Percentiles rank a stretch among this genome's conserved stretches.
Evolutionary conservation across 805 yeast genomes (phyloP).

Genomic region (Komagataella populi): DNA sequence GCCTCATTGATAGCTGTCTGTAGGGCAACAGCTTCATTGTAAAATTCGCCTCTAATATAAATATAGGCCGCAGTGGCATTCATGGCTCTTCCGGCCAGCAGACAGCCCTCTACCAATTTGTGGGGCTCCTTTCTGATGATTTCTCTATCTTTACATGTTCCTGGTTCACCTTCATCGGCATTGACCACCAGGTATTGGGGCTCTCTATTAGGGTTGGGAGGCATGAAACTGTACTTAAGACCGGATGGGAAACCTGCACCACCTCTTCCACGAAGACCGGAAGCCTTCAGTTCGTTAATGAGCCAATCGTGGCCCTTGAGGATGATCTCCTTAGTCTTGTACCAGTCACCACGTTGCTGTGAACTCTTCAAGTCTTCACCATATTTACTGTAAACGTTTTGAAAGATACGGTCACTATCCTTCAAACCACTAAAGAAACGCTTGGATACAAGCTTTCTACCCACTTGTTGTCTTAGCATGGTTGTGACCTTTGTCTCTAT

Average conservation of each 20-base stretch:
- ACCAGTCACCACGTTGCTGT: slow-evolving; percentile 79
- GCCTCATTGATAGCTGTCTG: slow-evolving; percentile 84
- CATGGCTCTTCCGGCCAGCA: slow-evolving; percentile 84
- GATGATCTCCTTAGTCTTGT: slow-evolving; percentile 77
- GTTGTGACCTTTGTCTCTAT: neutral
- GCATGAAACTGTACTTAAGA: slow-evolving; percentile 86
- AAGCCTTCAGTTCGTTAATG: slow-evolving; percentile 72
- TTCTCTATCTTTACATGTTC: slow-evolving; percentile 88
- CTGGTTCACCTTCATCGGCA: slow-evolving; percentile 94
- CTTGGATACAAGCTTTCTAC: neutral
- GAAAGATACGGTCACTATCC: slow-evolving; percentile 81
- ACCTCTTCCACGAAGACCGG: slow-evolving; percentile 84
- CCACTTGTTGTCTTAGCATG: slow-evolving; percentile 1
- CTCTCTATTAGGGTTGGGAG: slow-evolving; percentile 82
- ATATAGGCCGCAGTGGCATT: slow-evolving; percentile 89
- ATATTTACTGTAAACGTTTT: slow-evolving; percentile 64
- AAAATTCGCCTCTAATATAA: slow-evolving; percentile 84
- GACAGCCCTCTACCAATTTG: slow-evolving; percentile 84
- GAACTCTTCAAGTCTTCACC: slow-evolving; percentile 68
- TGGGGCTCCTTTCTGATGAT: slow-evolving; percentile 87
- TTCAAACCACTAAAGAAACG: slow-evolving; percentile 46
- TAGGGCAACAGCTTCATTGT: slow-evolving; percentile 60
- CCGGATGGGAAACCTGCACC: slow-evolving; percentile 94
- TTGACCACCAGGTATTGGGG: slow-evolving; percentile 82
- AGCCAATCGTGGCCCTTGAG: slow-evolving; percentile 83